phyloP scores from a whole-genome alignment of 495 filamentous ascomycete genomes.

The Neurospora sp. region DNA sequence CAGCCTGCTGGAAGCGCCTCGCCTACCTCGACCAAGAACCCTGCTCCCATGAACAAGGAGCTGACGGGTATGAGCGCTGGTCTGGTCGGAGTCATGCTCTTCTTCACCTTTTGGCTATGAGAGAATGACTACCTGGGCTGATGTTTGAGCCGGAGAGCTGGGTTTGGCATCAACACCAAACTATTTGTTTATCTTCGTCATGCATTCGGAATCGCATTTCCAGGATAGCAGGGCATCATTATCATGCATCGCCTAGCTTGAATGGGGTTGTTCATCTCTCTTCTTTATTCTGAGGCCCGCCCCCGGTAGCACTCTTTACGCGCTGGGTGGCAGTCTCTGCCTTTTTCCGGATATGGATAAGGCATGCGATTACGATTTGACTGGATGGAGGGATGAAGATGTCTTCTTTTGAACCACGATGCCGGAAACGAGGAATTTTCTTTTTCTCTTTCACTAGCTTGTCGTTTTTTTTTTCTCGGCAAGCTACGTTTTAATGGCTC shows the following conservation, averaged over 20 bases:
- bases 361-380: background rate
- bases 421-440: background rate
- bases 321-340: background rate
- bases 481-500: too few species aligned
- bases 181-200: background rate
- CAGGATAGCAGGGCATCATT: background rate
- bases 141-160: background rate
- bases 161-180: background rate
- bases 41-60: conserved; percentile 35
- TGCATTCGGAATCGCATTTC: background rate
- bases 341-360: background rate
- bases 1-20: conserved; percentile 11
- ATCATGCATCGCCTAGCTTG: background rate
- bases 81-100: conserved; percentile 43
- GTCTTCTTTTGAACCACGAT: background rate
- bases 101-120: conserved; percentile 43
- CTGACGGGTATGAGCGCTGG: conserved; percentile 44
- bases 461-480: too few species aligned
- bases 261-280: background rate
- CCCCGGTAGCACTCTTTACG: background rate
- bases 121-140: background rate
- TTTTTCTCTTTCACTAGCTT: background rate
- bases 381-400: background rate
- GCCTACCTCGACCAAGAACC: conserved; percentile 19
- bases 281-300: background rate